Conservation (phyloP, 2,329 filamentous ascomycete species). For the Venturia aucupariae region DNA sequence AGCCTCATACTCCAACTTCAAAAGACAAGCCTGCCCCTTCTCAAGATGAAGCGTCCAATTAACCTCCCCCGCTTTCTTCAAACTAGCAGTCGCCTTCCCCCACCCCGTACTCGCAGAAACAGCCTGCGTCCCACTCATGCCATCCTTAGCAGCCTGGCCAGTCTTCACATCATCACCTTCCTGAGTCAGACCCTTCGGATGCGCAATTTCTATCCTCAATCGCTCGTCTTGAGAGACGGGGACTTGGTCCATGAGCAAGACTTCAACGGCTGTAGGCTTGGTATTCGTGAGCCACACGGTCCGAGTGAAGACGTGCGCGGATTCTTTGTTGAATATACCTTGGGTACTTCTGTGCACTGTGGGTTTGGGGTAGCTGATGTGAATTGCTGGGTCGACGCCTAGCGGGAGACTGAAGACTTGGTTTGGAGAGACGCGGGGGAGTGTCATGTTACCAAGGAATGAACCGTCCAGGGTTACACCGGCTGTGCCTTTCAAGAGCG, state of each 20-base stretch:
- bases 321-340: constrained; percentile 47
- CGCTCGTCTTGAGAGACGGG: constrained; percentile 54
- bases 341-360: constrained; percentile 43
- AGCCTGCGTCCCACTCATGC: constrained; percentile 1
- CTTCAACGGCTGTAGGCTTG: constrained; percentile 29
- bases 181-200: constrained; percentile 39
- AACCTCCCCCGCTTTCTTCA: constrained; percentile 50
- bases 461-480: constrained; percentile 55
- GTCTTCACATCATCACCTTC: constrained; percentile 31
- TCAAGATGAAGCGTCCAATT: constrained; percentile 51
- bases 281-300: constrained; percentile 44
- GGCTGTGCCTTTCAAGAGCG: constrained; percentile 45
- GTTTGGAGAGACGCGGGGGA: constrained; percentile 48
- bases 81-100: constrained; percentile 45
- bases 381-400: constrained; percentile 51
- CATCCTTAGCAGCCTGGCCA: constrained; percentile 22
- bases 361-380: constrained; percentile 47
- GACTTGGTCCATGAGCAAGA: constrained; percentile 51
- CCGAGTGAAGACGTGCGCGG: constrained; percentile 42
- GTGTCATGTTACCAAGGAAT: constrained; percentile 48
- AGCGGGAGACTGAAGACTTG: constrained; percentile 46
- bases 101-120: constrained; percentile 25
- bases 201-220: constrained; percentile 42
- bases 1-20: constrained; percentile 54
- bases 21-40: constrained; percentile 46